Conservation (phyloP, 768 basidiomycete species). For the Podaxis rugospora region DNA sequence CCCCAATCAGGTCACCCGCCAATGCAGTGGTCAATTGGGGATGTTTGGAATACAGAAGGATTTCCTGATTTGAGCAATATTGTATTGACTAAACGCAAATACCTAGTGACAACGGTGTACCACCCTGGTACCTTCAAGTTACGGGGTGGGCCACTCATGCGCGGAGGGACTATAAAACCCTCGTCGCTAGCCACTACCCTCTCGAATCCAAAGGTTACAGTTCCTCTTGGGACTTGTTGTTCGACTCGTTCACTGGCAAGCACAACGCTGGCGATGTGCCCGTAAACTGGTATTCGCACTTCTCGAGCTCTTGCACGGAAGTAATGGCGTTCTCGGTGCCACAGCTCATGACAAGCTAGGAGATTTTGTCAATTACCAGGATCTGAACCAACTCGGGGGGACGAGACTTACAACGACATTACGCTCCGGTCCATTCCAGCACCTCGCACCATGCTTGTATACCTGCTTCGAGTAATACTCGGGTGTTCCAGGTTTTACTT, state of each 20-base stretch:
- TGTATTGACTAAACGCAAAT: too few species aligned
- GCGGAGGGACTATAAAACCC: not conserved
- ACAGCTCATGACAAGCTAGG: conserved; percentile 75
- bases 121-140: too few species aligned
- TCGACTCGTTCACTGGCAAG: conserved; percentile 43
- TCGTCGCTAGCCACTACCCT: not conserved
- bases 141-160: too few species aligned
- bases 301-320: conserved; percentile 84
- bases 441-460: conserved; percentile 82
- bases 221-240: conserved; percentile 35
- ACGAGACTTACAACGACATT: conserved; percentile 60
- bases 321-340: conserved; percentile 81
- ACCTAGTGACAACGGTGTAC: too few species aligned
- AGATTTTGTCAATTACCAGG: conserved; percentile 9
- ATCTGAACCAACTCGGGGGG: not conserved
- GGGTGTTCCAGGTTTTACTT: conserved; percentile 52
- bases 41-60: too few species aligned
- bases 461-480: conserved; percentile 80
- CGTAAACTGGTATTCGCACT: conserved; percentile 91
- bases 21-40: too few species aligned
- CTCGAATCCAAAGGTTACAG: conserved; percentile 23
- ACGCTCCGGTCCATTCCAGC: conserved; percentile 96
- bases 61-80: too few species aligned
- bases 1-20: too few species aligned
- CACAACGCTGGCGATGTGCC: conserved; percentile 87